Evolutionary conservation across 495 filamentous ascomycete genomes (phyloP).

Genomic region (Clohesyomyces aquaticus): DNA sequence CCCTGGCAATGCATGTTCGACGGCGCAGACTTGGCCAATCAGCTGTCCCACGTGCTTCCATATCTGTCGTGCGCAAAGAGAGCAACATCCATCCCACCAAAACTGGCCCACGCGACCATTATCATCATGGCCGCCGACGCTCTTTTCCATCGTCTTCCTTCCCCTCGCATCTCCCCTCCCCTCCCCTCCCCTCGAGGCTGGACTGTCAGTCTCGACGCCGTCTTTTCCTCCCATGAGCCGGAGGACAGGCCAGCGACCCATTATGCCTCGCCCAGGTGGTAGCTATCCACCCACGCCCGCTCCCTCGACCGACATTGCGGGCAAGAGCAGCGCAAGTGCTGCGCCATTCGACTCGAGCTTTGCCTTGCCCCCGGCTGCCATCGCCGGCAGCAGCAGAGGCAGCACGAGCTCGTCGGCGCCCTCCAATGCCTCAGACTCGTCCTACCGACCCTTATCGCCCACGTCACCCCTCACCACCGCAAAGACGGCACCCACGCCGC

Average conservation of each 20-base stretch:
- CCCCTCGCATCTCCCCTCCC: neutral
- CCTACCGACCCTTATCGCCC: conserved; percentile 61
- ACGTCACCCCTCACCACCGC: conserved; percentile 63
- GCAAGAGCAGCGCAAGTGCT: conserved; percentile 66
- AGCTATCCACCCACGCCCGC: conserved; percentile 79
- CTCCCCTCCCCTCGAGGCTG: conserved; percentile 15
- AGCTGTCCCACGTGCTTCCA: neutral
- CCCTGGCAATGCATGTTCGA: neutral
- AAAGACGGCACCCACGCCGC: conserved; percentile 54
- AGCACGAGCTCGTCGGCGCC: conserved; percentile 50
- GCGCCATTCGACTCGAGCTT: conserved; percentile 66
- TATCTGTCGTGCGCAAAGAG: neutral
- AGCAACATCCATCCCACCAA: conserved; percentile 11
- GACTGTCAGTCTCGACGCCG: conserved; percentile 9
- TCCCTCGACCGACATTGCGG: conserved; percentile 79
- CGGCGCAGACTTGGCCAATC: neutral
- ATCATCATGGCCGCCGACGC: conserved; percentile 22
- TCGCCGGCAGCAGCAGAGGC: conserved; percentile 49
- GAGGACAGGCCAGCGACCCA: conserved; percentile 36
- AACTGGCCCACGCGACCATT: conserved; percentile 19
- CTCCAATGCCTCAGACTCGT: conserved; percentile 52
- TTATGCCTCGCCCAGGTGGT: conserved; percentile 65
- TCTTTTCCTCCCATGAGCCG: conserved; percentile 15
- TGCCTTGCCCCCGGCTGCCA: conserved; percentile 81
- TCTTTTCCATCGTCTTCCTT: neutral